Percentiles rank a stretch among this genome's conserved stretches.
These are phyloP conservation scores for Stephanodiscus minutulus DNA, from an alignment of 108 stramenopile genomes.

Conservation along the genomic window DNA sequence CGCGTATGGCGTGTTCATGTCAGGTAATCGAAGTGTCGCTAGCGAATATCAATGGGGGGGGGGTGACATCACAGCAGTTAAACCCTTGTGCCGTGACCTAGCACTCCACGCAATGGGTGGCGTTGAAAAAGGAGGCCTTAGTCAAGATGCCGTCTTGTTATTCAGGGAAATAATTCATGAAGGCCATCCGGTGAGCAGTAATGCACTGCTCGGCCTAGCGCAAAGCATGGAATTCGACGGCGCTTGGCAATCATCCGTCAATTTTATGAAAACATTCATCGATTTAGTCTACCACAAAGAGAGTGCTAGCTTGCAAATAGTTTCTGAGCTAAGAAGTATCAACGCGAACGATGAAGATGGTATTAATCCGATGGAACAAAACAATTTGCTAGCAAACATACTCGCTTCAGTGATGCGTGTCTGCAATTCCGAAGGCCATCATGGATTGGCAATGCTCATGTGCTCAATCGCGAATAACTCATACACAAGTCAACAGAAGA, in stretches of 20 bases:
- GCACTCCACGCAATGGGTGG: constrained; percentile 61
- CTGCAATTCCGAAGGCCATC: constrained; percentile 64
- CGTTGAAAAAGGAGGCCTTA: constrained; percentile 22
- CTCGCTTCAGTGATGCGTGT: constrained; percentile 49
- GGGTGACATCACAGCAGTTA: constrained; percentile 47
- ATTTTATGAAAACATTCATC: constrained; percentile 44
- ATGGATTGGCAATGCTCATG: constrained; percentile 61
- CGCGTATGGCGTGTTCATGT: constrained; percentile 46
- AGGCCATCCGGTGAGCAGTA: constrained; percentile 52
- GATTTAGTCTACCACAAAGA: constrained; percentile 14
- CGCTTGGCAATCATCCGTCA: constrained; percentile 55
- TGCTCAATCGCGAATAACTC: constrained; percentile 29
- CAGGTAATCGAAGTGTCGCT: constrained; percentile 32
- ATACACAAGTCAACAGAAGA: constrained; percentile 5
- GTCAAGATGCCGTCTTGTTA: constrained; percentile 42
- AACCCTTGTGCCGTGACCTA: constrained; percentile 71
- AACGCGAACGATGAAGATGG: constrained; percentile 2
- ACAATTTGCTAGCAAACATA: constrained; percentile 21
- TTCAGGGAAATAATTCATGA: constrained; percentile 58
- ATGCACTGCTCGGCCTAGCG: constrained; percentile 62
- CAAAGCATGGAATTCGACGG: constrained; percentile 69
- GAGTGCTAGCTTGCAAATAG: constrained; percentile 31
- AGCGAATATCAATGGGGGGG: constrained; percentile 80
- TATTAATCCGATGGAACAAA: constrained; percentile 10
- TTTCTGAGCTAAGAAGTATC: constrained; percentile 21